A percentile compares a stretch with the other conserved stretches of the same genome.
phyloP scores from a whole-genome alignment of 1,284 basidiomycete genomes.

The Cryptococcus sp. region DNA sequence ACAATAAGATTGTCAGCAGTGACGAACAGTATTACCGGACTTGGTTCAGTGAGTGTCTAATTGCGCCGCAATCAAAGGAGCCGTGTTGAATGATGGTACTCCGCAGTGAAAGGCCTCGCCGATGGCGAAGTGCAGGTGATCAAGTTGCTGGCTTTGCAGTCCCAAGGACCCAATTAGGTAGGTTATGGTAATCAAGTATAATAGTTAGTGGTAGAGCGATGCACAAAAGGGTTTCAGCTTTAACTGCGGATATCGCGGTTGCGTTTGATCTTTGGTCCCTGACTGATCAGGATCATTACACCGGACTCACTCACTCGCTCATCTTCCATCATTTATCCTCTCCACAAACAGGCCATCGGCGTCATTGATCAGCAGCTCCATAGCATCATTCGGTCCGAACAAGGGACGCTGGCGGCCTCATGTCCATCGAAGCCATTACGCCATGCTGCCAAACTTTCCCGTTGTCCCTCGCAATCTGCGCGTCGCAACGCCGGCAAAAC shows the following conservation, averaged over 20 bases:
- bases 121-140: constrained; percentile 35
- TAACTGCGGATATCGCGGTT: too few relatives aligned
- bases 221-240: too few relatives aligned
- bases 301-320: too few relatives aligned
- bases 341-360: too few relatives aligned
- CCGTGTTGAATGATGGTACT: neutral
- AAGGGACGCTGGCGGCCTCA: too few relatives aligned
- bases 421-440: too few relatives aligned
- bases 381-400: too few relatives aligned
- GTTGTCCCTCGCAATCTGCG: constrained; percentile 2
- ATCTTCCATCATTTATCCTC: too few relatives aligned
- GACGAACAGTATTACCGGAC: constrained; percentile 57
- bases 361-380: too few relatives aligned
- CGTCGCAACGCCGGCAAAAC: constrained; percentile 11
- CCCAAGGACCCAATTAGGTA: constrained; percentile 16
- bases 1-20: constrained; percentile 53
- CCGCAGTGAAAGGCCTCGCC: constrained; percentile 29
- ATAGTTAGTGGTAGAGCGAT: neutral
- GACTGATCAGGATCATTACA: too few relatives aligned
- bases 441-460: neutral
- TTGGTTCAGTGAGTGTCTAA: constrained; percentile 52
- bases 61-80: too few relatives aligned
- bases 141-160: constrained; percentile 23
- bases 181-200: neutral
- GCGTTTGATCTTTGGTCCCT: too few relatives aligned